Conservation (phyloP, 257 asterid genomes). For the Rauvolfia tetraphylla region DNA sequence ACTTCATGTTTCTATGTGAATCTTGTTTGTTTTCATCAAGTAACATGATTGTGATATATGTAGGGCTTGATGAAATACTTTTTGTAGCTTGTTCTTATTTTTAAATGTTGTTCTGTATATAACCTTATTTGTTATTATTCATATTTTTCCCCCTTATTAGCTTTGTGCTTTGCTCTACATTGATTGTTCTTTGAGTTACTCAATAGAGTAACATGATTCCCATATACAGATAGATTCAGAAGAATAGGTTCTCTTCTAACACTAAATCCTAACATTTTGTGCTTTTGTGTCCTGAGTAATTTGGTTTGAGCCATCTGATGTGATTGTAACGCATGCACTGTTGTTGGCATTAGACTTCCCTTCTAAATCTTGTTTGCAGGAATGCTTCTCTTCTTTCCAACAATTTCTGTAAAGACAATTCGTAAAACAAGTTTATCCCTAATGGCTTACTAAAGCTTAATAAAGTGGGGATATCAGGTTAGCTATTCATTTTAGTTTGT, state of each 20-base stretch:
- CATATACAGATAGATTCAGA: neutral
- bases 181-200: neutral
- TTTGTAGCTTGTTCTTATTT: constrained; percentile 33
- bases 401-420: neutral
- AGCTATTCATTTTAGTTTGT: neutral
- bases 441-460: neutral
- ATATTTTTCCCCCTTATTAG: neutral
- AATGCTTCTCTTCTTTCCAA: neutral
- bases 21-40: neutral
- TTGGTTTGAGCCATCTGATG: neutral
- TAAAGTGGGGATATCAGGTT: neutral
- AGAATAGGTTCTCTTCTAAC: neutral
- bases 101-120: constrained; percentile 11
- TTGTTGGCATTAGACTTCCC: neutral
- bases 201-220: neutral
- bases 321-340: neutral
- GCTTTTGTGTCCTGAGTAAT: neutral
- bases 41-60: neutral
- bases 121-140: neutral
- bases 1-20: neutral
- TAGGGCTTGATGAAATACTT: constrained; percentile 96
- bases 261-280: neutral
- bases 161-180: neutral
- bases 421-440: neutral
- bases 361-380: neutral